Conservation (phyloP, 2,329 filamentous ascomycete genomes). For the Stachybotrys echinatus region DNA sequence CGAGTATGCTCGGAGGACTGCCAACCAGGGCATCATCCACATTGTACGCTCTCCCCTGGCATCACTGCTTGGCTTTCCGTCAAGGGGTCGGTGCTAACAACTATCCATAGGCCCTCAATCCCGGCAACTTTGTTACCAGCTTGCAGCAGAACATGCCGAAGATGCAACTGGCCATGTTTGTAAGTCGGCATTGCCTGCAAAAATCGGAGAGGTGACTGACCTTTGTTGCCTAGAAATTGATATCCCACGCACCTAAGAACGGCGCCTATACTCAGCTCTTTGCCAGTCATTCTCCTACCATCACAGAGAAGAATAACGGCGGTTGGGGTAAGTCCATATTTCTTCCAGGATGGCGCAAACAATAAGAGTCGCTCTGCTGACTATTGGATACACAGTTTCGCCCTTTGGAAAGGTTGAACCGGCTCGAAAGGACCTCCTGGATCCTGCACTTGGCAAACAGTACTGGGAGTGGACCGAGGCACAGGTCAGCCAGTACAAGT, state of each 20-base stretch:
- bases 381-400: not conserved
- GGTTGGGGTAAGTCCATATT: slow-evolving; percentile 3
- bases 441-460: not conserved
- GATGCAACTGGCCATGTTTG: not conserved
- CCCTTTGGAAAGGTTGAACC: not conserved
- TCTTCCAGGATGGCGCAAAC: too few relatives aligned
- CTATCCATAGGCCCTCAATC: not conserved
- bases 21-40: slow-evolving; percentile 12
- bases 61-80: too few relatives aligned
- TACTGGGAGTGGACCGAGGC: slow-evolving; percentile 1
- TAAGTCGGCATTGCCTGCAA: too few relatives aligned
- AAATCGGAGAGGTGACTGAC: too few relatives aligned
- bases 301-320: not conserved
- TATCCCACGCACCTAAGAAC: slow-evolving; percentile 11
- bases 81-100: too few relatives aligned
- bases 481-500: too few relatives aligned
- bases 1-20: slow-evolving; percentile 5
- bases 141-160: not conserved
- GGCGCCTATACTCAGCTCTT: slow-evolving; percentile 41
- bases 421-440: not conserved
- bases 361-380: too few relatives aligned
- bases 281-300: slow-evolving; percentile 21
- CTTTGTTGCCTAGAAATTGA: not conserved
- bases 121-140: not conserved
- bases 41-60: too few relatives aligned